Evolutionary conservation across 2,329 filamentous ascomycete species (phyloP).

Genomic region (Xylariaceae sp.): DNA sequence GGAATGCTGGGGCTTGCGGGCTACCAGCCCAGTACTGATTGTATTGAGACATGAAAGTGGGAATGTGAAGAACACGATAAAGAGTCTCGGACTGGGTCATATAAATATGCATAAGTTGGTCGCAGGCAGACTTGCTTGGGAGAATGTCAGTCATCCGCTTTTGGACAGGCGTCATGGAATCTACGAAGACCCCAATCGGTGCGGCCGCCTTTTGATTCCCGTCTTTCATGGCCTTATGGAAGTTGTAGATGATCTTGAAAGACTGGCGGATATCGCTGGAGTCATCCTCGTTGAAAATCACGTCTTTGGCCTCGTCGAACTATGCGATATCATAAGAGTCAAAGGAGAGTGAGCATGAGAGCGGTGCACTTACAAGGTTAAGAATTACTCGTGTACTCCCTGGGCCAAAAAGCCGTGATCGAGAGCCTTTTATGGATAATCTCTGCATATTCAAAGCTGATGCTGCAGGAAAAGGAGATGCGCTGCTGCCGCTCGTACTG

Average conservation of each 20-base stretch:
- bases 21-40: conserved; percentile 49
- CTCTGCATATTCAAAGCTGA: conserved; percentile 46
- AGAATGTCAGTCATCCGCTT: conserved; percentile 56
- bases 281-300: conserved; percentile 41
- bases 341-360: neutral
- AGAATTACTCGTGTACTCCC: conserved; percentile 50
- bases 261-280: conserved; percentile 40
- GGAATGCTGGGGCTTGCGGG: conserved; percentile 45
- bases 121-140: conserved; percentile 48
- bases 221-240: conserved; percentile 46
- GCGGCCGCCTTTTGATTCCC: conserved; percentile 44
- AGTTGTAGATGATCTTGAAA: conserved; percentile 42
- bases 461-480: conserved; percentile 29
- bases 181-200: conserved; percentile 53
- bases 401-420: conserved; percentile 51
- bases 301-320: conserved; percentile 53
- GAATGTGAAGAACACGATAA: conserved; percentile 51
- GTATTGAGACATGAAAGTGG: conserved; percentile 49
- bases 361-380: conserved; percentile 43
- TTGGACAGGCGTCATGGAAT: conserved; percentile 55
- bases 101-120: conserved; percentile 47
- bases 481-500: conserved; percentile 19
- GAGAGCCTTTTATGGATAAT: conserved; percentile 46
- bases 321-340: conserved; percentile 26
- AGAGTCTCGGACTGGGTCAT: conserved; percentile 49